phyloP scores from a whole-genome alignment of 495 filamentous ascomycete species.

The Annulohypoxylon maeteangense region DNA sequence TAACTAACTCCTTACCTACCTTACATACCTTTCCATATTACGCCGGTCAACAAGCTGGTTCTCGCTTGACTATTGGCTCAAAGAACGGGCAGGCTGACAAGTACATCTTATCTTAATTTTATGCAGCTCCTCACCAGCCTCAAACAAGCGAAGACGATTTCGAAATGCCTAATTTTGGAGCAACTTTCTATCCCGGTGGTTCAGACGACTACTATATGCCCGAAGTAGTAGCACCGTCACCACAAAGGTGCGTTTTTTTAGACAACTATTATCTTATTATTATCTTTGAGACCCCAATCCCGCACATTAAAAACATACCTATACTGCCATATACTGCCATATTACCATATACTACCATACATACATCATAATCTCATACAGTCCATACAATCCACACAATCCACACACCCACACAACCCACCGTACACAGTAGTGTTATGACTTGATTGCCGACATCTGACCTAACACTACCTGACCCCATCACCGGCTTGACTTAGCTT shows the following conservation, averaged over 20 bases:
- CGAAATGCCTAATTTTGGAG: slow-evolving; percentile 69
- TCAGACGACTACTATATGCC: slow-evolving; percentile 88
- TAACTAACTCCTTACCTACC: slow-evolving; percentile 21
- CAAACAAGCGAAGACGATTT: slow-evolving; percentile 53
- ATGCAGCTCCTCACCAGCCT: slow-evolving; percentile 54
- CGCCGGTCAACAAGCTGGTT: slow-evolving; percentile 15
- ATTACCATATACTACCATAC: neutral
- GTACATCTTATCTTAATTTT: slow-evolving; percentile 47
- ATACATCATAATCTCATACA: neutral
- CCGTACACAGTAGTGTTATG: slow-evolving; percentile 13
- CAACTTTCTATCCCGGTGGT: slow-evolving; percentile 91
- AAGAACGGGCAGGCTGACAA: slow-evolving; percentile 43
- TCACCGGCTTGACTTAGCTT: slow-evolving; percentile 13
- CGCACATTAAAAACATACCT: neutral
- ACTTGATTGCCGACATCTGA: slow-evolving; percentile 25
- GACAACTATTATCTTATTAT: slow-evolving; percentile 12
- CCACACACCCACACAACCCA: neutral
- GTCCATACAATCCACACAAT: neutral
- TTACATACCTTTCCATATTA: slow-evolving; percentile 27
- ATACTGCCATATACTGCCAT: too few species aligned
- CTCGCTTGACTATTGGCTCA: slow-evolving; percentile 30
- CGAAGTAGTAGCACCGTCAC: slow-evolving; percentile 72
- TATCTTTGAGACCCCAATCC: neutral
- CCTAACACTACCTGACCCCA: slow-evolving; percentile 22
- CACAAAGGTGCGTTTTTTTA: slow-evolving; percentile 78